Evolutionary conservation across 371 early-diverging fungal species (phyloP), one percentile per base, ranked within the genome.

Genomic region (Mortierella sp.): DNA sequence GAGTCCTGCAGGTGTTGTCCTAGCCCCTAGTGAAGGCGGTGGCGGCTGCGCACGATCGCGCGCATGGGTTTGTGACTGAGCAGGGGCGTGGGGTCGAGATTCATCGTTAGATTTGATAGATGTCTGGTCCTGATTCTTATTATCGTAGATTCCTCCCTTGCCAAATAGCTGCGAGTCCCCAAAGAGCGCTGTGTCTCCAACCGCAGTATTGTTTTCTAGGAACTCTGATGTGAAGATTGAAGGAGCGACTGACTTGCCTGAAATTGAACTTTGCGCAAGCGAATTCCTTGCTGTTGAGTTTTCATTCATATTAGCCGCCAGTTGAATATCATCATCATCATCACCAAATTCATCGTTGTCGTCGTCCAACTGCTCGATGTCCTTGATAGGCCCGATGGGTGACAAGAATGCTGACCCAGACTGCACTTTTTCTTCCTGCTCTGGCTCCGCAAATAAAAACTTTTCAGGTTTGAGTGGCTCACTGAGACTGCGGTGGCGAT

Each of bases 401-500:
- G 72, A 67, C 48, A 81, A 69, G 71, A 81, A 81, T 1, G 81
- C 69, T 4, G 81, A 81, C 50, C 75, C 76, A 1, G 81, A 81
- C 41, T 69, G 76, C 2, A 71, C 55, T 6, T 50, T 52, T 36
- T 81, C 76, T 36, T 75, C 67, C 19, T 65, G 19, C 9, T 72
- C 80, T 32, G 33, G 67, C 1, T 69, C 67, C 15, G 70, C 21
- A 60, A 72, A 71, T 43, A 69, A 10, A 48, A 72, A 81, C 63
- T 75, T 75, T 43, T 81, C 81, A 2, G 81, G 72, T 22, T 72
- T 74, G 40, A 77, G 69, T 0, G 80, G 81, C 41, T 76, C 81
- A 33, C 81, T 80, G 16, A 73, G 67, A 47, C 73, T 81, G n/a
- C 84, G 71, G 55, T 75, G 81, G 28, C 73, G 84, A 58, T 72